Percentiles rank a stretch among this genome's conserved stretches.
Conservation (phyloP, 2,329 filamentous ascomycete species). For the Chaetomiaceae sp. region DNA sequence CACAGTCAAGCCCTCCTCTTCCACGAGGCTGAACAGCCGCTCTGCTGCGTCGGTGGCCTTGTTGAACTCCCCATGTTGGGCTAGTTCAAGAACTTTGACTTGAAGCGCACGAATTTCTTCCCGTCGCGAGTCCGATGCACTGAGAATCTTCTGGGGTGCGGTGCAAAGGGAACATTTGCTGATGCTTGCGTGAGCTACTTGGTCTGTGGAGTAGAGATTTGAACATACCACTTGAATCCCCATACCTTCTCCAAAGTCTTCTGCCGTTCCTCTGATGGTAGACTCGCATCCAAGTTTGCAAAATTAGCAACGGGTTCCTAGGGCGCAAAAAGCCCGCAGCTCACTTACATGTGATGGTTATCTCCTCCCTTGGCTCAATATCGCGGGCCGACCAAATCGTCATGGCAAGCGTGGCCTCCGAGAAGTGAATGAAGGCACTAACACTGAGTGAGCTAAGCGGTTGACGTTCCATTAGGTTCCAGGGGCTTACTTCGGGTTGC, state of each 20-base stretch:
- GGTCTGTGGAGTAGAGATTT: no score
- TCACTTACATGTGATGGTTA: constrained; percentile 24
- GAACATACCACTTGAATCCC: constrained; percentile 23
- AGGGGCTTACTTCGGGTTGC: constrained; percentile 24
- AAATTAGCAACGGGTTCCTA: no score
- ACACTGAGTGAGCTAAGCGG: background rate
- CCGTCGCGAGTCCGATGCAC: constrained; percentile 14
- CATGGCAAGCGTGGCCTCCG: constrained; percentile 21
- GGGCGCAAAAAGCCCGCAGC: background rate
- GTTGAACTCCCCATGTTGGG: constrained; percentile 18
- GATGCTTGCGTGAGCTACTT: background rate
- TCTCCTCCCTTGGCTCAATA: constrained; percentile 25
- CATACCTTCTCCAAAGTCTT: constrained; percentile 17
- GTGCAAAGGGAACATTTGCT: constrained; percentile 22
- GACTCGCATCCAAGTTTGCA: constrained; percentile 16
- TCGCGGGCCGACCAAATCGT: constrained; percentile 22
- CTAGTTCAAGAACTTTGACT: constrained; percentile 12
- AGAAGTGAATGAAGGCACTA: constrained; percentile 24
- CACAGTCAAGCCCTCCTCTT: constrained; percentile 18
- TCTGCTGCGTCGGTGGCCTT: constrained; percentile 15
- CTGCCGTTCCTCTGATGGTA: constrained; percentile 15
- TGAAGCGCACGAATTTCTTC: constrained; percentile 10
- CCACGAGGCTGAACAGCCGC: constrained; percentile 16
- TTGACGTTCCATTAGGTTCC: no score
- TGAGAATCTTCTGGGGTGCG: background rate